These are phyloP conservation scores for Holtermanniella nyarrowii DNA, from an alignment of 768 basidiomycete species.

Conservation along the genomic window DNA sequence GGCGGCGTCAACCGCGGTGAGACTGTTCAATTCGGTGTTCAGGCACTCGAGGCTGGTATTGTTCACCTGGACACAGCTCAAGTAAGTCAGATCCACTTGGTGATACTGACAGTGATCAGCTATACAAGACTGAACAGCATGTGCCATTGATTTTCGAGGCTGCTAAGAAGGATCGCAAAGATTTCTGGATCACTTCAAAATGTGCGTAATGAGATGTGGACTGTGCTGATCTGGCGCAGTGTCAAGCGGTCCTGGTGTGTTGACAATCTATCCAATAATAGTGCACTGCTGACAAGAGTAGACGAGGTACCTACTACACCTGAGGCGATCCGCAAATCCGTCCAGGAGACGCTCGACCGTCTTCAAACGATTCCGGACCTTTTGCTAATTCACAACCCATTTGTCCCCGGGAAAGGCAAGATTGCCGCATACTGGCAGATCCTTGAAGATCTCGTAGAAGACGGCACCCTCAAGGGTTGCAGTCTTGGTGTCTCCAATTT, in stretches of 20 bases:
- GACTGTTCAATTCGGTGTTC: constrained; percentile 9
- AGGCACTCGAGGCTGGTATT: constrained; percentile 30
- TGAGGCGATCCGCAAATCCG: constrained; percentile 19
- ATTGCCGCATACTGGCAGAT: constrained; percentile 24
- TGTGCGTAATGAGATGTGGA: constrained; percentile 5
- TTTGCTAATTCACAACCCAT: constrained; percentile 38
- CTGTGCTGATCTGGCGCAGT: neutral
- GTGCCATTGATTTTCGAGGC: constrained; percentile 12
- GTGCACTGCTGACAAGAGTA: neutral
- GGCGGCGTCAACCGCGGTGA: constrained; percentile 12
- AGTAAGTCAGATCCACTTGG: neutral
- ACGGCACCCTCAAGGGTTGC: constrained; percentile 16
- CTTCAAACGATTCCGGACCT: constrained; percentile 31
- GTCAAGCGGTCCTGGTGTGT: too few relatives aligned
- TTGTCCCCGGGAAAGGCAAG: constrained; percentile 29
- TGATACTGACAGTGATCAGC: neutral
- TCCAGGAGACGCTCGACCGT: constrained; percentile 18
- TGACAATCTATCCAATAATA: too few relatives aligned
- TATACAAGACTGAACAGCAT: constrained; percentile 27
- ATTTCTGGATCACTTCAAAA: constrained; percentile 36
- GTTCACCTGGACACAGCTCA: constrained; percentile 35
- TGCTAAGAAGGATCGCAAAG: constrained; percentile 10
- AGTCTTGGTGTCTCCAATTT: constrained; percentile 37
- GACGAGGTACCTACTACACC: constrained; percentile 1
- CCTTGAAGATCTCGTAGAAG: constrained; percentile 20